These are phyloP conservation scores for Choiromyces venosus DNA, from an alignment of 495 filamentous ascomycete species.

Conservation along the genomic window DNA sequence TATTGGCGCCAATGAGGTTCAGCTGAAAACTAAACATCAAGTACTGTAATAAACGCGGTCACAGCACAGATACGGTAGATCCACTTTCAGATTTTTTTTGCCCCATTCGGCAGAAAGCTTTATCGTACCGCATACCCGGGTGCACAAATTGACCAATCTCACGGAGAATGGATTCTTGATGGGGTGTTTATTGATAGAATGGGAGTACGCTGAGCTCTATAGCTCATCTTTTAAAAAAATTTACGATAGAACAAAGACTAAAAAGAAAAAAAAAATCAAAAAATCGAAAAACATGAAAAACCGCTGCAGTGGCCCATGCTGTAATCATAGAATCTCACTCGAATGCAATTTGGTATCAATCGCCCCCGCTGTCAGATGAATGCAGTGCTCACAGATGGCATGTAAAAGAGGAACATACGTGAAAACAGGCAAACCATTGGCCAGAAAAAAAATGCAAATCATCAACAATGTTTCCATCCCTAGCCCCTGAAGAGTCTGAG, in stretches of 20 bases:
- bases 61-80: neutral
- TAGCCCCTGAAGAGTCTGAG: conserved; percentile 17
- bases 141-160: neutral
- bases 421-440: neutral
- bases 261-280: neutral
- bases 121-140: neutral
- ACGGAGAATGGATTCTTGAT: neutral
- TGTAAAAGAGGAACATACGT: neutral
- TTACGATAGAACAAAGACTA: neutral
- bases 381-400: neutral
- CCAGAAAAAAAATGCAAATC: neutral
- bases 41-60: neutral
- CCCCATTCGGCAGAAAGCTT: neutral
- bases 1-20: conserved; percentile 28
- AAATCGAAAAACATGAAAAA: neutral
- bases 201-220: neutral
- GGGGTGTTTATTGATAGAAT: neutral
- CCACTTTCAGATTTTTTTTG: neutral
- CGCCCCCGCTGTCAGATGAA: neutral
- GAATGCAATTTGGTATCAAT: neutral
- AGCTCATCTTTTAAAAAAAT: neutral
- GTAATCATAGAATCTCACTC: neutral
- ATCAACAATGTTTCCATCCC: neutral
- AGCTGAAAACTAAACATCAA: neutral
- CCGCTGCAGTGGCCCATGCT: neutral